These are phyloP conservation scores for Neoboletus brunneissimus DNA, from an alignment of 768 basidiomycete genomes.

Conservation along the genomic window DNA sequence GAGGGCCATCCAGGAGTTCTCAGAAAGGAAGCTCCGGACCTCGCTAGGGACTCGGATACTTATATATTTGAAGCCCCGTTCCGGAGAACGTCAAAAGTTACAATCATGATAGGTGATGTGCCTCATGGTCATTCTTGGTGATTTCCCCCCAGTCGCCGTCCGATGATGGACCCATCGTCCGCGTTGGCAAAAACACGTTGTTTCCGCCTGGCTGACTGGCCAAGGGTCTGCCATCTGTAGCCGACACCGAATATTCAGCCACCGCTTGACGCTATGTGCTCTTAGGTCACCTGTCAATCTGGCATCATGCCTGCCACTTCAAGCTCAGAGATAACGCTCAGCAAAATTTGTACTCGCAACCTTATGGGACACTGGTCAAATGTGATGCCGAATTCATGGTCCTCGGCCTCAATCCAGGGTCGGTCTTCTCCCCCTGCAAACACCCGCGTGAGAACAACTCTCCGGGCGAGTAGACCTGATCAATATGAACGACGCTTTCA, in stretches of 20 bases:
- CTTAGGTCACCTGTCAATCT: not conserved
- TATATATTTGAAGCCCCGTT: too few species aligned
- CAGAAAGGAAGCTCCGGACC: not conserved
- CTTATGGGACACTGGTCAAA: not conserved
- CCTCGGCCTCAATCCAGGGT: too few species aligned
- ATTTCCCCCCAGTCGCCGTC: not conserved
- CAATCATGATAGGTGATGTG: not conserved
- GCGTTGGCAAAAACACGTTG: not conserved
- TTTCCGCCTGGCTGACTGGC: not conserved
- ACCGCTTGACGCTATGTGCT: not conserved
- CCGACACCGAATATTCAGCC: not conserved
- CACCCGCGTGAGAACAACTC: too few species aligned
- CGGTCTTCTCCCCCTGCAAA: too few species aligned
- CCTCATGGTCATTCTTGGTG: not conserved
- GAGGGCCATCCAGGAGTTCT: not conserved
- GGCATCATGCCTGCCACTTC: not conserved
- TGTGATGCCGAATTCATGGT: not conserved
- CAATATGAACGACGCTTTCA: not conserved
- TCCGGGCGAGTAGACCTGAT: too few species aligned
- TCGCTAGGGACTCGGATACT: too few species aligned
- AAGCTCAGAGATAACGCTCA: not conserved
- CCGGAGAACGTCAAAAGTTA: not conserved
- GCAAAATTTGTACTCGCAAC: not conserved
- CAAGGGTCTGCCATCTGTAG: not conserved
- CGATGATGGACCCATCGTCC: not conserved